Conservation (phyloP, 2,329 filamentous ascomycete genomes). For the Fusarium floridanum region DNA sequence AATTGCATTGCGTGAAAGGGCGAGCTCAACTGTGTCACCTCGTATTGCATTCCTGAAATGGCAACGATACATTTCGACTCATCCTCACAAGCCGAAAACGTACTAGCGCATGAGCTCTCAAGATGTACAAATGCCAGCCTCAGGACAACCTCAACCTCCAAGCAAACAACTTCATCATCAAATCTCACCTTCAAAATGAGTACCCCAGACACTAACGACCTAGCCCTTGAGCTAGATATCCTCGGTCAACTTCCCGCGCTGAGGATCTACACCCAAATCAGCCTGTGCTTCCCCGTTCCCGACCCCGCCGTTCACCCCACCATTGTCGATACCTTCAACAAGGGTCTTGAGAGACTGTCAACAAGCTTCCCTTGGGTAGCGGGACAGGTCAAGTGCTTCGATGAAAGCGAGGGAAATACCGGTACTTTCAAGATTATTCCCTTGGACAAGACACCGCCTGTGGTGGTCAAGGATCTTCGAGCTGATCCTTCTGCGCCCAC, state of each 20-base stretch:
- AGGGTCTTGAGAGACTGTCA: slow-evolving; percentile 55
- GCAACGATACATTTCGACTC: background rate
- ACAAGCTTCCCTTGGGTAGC: slow-evolving; percentile 61
- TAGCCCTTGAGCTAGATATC: slow-evolving; percentile 53
- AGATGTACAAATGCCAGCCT: background rate
- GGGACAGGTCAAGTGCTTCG: slow-evolving; percentile 55
- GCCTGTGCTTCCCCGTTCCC: slow-evolving; percentile 53
- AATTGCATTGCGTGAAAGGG: too few species aligned
- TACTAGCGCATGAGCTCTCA: background rate
- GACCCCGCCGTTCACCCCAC: slow-evolving; percentile 36
- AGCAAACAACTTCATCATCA: background rate
- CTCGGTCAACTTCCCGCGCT: slow-evolving; percentile 58
- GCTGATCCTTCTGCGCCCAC: slow-evolving; percentile 51
- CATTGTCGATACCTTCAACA: slow-evolving; percentile 49
- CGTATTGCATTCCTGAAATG: background rate
- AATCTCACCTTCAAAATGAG: slow-evolving; percentile 6
- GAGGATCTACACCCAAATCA: slow-evolving; percentile 61
- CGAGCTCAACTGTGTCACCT: too few species aligned
- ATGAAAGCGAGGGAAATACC: slow-evolving; percentile 44
- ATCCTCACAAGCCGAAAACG: background rate
- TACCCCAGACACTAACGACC: background rate
- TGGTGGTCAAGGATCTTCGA: slow-evolving; percentile 60
- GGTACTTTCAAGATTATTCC: slow-evolving; percentile 57
- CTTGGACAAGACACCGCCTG: slow-evolving; percentile 46
- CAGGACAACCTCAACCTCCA: background rate